Evolutionary conservation across 805 yeast species (phyloP).

Genomic region (Starmerella vaccinii): DNA sequence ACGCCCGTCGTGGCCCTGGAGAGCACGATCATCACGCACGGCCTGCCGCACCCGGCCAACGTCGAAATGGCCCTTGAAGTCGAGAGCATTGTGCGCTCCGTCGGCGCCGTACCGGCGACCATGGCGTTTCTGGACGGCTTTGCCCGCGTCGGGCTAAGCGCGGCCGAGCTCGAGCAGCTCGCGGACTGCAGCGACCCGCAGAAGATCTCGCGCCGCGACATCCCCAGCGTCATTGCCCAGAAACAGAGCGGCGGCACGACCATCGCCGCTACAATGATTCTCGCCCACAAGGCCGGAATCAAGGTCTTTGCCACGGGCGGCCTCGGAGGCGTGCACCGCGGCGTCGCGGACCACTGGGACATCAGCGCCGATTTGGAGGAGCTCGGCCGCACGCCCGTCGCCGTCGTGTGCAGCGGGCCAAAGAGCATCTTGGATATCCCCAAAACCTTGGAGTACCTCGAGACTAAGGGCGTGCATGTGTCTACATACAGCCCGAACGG

Average conservation of each 20-base stretch:
- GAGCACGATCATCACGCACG: constrained; percentile 82
- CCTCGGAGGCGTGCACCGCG: constrained; percentile 81
- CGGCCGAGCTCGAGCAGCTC: constrained; percentile 40
- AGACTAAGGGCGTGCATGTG: constrained; percentile 84
- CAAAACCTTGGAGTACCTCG: constrained; percentile 73
- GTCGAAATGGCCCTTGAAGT: constrained; percentile 60
- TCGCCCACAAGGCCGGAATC: constrained; percentile 66
- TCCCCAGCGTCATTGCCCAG: constrained; percentile 57
- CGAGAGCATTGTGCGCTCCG: constrained; percentile 47
- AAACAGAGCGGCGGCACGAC: constrained; percentile 77
- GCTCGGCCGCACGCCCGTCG: constrained; percentile 67
- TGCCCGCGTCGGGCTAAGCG: constrained; percentile 57
- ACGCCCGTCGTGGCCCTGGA: constrained; percentile 74
- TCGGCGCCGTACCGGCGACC: constrained; percentile 76
- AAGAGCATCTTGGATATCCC: constrained; percentile 73
- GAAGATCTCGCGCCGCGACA: constrained; percentile 74
- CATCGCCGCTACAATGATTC: constrained; percentile 77
- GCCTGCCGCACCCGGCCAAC: constrained; percentile 73
- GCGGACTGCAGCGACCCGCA: constrained; percentile 35
- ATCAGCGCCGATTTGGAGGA: constrained; percentile 82
- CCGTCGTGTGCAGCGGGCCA: constrained; percentile 90
- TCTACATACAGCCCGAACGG: constrained; percentile 51
- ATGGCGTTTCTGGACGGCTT: constrained; percentile 64
- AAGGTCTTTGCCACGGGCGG: constrained; percentile 89
- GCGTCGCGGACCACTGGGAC: constrained; percentile 66